phyloP scores from a whole-genome alignment of 768 basidiomycete species.

The Termitomyces sp. region DNA sequence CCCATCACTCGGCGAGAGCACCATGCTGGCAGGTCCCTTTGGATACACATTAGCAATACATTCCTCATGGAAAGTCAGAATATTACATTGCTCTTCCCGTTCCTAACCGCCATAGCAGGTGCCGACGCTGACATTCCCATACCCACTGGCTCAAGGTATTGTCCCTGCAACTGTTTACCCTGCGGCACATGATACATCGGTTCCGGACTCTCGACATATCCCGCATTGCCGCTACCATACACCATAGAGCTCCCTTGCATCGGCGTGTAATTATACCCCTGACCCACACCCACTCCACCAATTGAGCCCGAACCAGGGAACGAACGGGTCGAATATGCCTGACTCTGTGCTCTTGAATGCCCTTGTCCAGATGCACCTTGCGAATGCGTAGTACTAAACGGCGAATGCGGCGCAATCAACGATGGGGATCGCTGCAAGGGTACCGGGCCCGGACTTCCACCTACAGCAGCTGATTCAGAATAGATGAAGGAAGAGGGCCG shows the following conservation, averaged over 20 bases:
- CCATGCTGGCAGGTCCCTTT: conserved; percentile 45
- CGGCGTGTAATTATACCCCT: not conserved
- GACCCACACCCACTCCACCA: conserved; percentile 7
- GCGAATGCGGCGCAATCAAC: not conserved
- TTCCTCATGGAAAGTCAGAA: not conserved
- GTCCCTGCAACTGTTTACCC: conserved; percentile 25
- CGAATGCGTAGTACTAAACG: conserved; percentile 23
- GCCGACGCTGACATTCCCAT: conserved; percentile 14
- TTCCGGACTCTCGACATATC: not conserved
- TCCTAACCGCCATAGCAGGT: conserved; percentile 5
- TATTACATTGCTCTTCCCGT: conserved; percentile 20
- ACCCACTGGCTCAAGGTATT: conserved; percentile 22
- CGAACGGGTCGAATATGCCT: conserved; percentile 40
- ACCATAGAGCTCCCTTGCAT: not conserved
- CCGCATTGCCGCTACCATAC: not conserved
- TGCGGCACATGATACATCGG: not conserved
- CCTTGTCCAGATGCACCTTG: conserved; percentile 15
- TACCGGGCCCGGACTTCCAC: not conserved
- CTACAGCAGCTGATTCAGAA: conserved; percentile 29
- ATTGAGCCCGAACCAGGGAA: conserved; percentile 33
- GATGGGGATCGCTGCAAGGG: conserved; percentile 28
- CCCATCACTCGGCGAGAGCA: conserved; percentile 59
- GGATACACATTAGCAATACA: conserved; percentile 1
- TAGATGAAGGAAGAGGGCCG: conserved; percentile 62
- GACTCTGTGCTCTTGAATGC: conserved; percentile 39